Evolutionary conservation across 345 rosid species (phyloP).

Genomic region (Boechera retrofracta): DNA sequence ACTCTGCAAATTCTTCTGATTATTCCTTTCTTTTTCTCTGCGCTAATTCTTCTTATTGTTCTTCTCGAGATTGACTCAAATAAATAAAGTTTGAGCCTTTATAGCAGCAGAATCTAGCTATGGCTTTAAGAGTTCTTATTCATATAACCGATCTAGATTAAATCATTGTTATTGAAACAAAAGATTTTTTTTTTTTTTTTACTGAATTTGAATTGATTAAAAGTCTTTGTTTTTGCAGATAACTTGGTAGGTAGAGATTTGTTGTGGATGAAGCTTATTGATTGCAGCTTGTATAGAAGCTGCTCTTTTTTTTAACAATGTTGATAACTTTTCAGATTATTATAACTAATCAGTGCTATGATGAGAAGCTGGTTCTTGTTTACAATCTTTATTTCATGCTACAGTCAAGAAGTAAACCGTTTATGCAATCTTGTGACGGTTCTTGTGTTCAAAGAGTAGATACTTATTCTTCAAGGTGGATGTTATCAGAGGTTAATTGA

Average conservation of each 20-base stretch:
- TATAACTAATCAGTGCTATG: conserved; percentile 52
- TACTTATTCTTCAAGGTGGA: conserved; percentile 46
- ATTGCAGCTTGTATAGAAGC: conserved; percentile 79
- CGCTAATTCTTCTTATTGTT: conserved; percentile 29
- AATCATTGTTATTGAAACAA: neutral
- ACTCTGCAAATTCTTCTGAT: conserved; percentile 15
- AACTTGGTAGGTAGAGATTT: conserved; percentile 14
- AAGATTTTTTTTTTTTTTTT: no score
- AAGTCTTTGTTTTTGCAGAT: neutral
- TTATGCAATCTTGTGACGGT: conserved; percentile 47
- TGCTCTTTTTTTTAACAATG: conserved; percentile 67
- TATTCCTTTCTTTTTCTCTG: conserved; percentile 9
- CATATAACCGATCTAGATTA: conserved; percentile 26
- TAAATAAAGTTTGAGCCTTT: neutral
- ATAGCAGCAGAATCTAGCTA: neutral
- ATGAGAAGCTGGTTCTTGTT: conserved; percentile 60
- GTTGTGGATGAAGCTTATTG: conserved; percentile 55
- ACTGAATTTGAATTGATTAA: no score
- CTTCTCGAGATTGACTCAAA: conserved; percentile 11
- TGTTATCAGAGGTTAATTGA: conserved; percentile 70
- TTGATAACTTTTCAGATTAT: conserved; percentile 55
- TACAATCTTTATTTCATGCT: conserved; percentile 59
- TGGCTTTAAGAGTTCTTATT: neutral
- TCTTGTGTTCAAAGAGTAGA: conserved; percentile 55
- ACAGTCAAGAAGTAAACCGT: conserved; percentile 65